A percentile compares a stretch with the other conserved stretches of the same genome.
Evolutionary conservation across 805 yeast species (phyloP).

Genomic region (Candida oleophila): DNA sequence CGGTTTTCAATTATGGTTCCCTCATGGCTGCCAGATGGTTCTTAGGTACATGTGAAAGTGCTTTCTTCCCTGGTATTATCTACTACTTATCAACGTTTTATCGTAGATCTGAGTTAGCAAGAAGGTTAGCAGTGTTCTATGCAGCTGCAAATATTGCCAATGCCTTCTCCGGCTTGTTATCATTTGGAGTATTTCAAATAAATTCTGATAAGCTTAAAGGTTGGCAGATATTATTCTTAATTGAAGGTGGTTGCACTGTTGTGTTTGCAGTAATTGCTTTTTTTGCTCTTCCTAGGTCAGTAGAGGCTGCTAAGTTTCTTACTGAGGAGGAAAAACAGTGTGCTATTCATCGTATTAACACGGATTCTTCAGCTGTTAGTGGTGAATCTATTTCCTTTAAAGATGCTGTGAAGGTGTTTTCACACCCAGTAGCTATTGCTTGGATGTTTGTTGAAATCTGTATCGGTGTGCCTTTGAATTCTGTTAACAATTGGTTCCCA

Average conservation of each 20-base stretch:
- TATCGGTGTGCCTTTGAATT: conserved; percentile 49
- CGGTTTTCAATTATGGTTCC: conserved; percentile 40
- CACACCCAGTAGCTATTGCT: conserved; percentile 43
- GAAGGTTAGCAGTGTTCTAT: conserved; percentile 35
- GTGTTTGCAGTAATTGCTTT: conserved; percentile 30
- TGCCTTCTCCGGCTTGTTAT: conserved; percentile 37
- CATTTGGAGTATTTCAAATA: conserved; percentile 39
- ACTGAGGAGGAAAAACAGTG: conserved; percentile 39
- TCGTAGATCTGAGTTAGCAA: conserved; percentile 36
- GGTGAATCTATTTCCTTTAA: conserved; percentile 33
- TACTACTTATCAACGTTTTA: conserved; percentile 37
- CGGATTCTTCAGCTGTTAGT: conserved; percentile 45
- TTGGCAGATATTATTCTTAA: conserved; percentile 48
- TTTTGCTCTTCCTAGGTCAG: conserved; percentile 36
- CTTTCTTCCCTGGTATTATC: conserved; percentile 39
- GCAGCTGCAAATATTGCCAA: conserved; percentile 34
- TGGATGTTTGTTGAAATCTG: conserved; percentile 47
- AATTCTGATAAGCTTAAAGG: conserved; percentile 35
- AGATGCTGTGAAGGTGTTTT: conserved; percentile 44
- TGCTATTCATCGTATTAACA: conserved; percentile 37
- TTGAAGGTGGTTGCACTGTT: conserved; percentile 45
- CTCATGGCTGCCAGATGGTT: conserved; percentile 36
- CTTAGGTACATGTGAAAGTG: conserved; percentile 36
- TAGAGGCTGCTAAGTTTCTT: conserved; percentile 34
- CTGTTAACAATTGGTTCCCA: conserved; percentile 51